These are phyloP conservation scores for Fomitopsis pulvina DNA, from an alignment of 768 basidiomycete genomes.

Conservation along the genomic window DNA sequence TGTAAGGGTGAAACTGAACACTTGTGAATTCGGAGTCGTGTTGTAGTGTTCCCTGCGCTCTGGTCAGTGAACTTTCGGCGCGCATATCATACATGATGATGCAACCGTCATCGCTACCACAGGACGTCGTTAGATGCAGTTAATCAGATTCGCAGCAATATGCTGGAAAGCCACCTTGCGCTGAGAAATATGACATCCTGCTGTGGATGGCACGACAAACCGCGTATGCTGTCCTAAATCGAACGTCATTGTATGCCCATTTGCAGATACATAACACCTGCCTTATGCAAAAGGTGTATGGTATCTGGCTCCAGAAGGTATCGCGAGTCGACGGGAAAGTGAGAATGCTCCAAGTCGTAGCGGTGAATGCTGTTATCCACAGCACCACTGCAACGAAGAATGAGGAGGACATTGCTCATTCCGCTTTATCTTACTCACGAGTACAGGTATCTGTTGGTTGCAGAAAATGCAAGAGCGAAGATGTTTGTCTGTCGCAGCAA, in stretches of 20 bases:
- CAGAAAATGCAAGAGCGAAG: constrained; percentile 65
- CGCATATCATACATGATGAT: constrained; percentile 60
- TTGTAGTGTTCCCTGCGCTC: constrained; percentile 47
- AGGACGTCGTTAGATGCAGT: neutral
- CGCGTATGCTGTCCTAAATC: constrained; percentile 57
- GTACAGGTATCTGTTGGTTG: constrained; percentile 53
- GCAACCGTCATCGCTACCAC: constrained; percentile 60
- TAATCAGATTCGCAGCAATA: neutral
- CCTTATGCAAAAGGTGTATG: constrained; percentile 16
- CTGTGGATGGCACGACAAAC: constrained; percentile 56
- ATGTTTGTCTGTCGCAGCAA: constrained; percentile 51
- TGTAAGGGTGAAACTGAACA: constrained; percentile 59
- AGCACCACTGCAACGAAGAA: constrained; percentile 18
- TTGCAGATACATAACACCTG: constrained; percentile 4
- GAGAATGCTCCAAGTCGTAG: constrained; percentile 18
- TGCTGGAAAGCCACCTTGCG: constrained; percentile 38
- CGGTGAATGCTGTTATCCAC: constrained; percentile 15
- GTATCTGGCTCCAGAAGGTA: constrained; percentile 1
- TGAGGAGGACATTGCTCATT: too few species aligned
- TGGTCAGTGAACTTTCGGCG: constrained; percentile 22
- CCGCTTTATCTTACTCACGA: constrained; percentile 41
- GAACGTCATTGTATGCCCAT: neutral
- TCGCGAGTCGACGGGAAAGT: neutral
- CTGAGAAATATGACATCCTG: constrained; percentile 65
- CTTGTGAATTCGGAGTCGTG: constrained; percentile 52